Evolutionary conservation across 306 rosid species (phyloP).

Genomic region (Medicago truncatula): DNA sequence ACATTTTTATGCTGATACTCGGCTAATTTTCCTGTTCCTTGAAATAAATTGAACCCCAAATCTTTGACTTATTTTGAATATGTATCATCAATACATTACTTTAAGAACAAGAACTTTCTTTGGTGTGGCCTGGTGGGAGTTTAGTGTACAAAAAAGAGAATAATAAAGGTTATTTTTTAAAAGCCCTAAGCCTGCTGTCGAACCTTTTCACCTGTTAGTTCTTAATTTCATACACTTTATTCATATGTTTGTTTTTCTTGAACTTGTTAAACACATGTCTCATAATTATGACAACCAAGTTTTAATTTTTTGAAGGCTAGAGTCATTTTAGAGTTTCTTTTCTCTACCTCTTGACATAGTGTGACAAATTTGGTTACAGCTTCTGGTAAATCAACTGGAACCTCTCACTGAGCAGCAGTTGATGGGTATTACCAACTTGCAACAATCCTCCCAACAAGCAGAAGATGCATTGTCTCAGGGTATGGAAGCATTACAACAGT

Average conservation of each 20-base stretch:
- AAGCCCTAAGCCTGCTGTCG: not conserved
- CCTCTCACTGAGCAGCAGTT: slow-evolving; percentile 96
- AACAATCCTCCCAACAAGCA: slow-evolving; percentile 95
- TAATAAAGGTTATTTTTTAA: not conserved
- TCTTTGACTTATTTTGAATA: no score
- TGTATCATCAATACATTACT: no score
- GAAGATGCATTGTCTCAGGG: slow-evolving; percentile 99
- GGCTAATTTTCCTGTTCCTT: not conserved
- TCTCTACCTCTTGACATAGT: not conserved
- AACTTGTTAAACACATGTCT: not conserved
- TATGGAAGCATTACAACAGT: slow-evolving; percentile 97
- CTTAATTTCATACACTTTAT: not conserved
- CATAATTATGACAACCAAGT: not conserved
- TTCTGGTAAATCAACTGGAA: slow-evolving; percentile 86
- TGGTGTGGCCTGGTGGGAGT: not conserved
- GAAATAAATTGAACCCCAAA: not conserved
- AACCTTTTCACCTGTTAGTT: not conserved
- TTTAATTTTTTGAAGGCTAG: slow-evolving; percentile 3
- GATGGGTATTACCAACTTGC: slow-evolving; percentile 81
- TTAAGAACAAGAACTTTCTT: no score
- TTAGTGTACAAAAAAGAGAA: not conserved
- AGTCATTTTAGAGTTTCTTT: slow-evolving; percentile 37
- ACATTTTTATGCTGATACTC: not conserved
- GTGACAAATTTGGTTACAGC: slow-evolving; percentile 59
- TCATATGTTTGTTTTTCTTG: not conserved